phyloP scores from a whole-genome alignment of 176 grass and related monocot genomes.

The Paspalum notatum region DNA sequence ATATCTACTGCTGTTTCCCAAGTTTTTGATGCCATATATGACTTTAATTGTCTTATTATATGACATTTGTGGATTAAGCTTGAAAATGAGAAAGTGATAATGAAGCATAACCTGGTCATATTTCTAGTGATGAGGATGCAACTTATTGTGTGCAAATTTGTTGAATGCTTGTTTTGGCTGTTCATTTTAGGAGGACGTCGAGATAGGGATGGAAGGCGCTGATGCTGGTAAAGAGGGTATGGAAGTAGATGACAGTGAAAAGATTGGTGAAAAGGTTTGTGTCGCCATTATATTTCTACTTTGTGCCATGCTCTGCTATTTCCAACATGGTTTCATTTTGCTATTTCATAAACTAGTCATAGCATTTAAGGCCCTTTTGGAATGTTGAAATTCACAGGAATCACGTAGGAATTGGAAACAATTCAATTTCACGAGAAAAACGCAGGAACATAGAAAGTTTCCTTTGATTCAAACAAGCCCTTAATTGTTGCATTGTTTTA shows the following conservation, averaged over 20 bases:
- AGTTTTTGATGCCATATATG: conserved; percentile 8
- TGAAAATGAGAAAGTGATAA: neutral
- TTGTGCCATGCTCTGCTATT: neutral
- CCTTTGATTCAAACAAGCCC: too few species aligned
- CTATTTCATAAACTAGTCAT: too few species aligned
- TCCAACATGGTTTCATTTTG: neutral
- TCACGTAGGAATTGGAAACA: too few species aligned
- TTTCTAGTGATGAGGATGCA: neutral
- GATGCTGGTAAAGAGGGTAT: neutral
- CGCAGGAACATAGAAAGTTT: too few species aligned
- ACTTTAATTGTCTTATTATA: neutral
- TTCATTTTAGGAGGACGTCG: conserved; percentile 19
- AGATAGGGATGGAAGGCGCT: neutral
- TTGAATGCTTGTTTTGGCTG: neutral
- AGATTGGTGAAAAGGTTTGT: conserved; percentile 16
- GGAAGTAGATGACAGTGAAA: neutral
- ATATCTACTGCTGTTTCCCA: neutral
- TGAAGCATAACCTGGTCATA: neutral
- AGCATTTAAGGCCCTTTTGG: too few species aligned
- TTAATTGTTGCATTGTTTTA: too few species aligned
- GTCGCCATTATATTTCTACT: neutral
- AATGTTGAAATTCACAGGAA: too few species aligned
- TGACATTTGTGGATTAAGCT: neutral
- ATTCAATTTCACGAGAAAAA: too few species aligned
- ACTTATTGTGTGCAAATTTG: neutral